phyloP scores from a whole-genome alignment of 768 basidiomycete genomes.

The Leucocoprinus leucothites region DNA sequence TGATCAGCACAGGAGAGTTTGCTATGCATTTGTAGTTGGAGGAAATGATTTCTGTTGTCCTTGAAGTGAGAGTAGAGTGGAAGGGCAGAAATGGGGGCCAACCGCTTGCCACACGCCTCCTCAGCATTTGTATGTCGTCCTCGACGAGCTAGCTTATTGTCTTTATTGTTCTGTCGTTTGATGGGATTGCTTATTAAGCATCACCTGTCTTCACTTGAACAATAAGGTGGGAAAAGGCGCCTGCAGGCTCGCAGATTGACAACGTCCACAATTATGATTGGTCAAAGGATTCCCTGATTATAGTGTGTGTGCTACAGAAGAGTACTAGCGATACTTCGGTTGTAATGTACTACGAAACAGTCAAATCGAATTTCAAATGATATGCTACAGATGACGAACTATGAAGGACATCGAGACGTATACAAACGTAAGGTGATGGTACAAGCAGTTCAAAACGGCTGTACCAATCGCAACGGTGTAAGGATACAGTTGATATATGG shows the following conservation, averaged over 20 bases:
- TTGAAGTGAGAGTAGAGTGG: background rate
- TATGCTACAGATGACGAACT: conserved; percentile 17
- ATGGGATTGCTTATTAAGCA: conserved; percentile 20
- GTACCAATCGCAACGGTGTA: conserved; percentile 22
- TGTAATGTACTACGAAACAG: background rate
- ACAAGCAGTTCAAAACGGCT: background rate
- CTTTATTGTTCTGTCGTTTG: conserved; percentile 27
- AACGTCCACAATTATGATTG: background rate
- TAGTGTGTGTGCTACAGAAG: background rate
- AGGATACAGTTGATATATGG: background rate
- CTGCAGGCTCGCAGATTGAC: background rate
- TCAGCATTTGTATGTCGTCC: conserved; percentile 20
- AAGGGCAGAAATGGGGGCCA: conserved; percentile 11
- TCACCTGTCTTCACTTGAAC: conserved; percentile 17
- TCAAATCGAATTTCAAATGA: background rate
- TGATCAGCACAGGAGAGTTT: too few relatives aligned
- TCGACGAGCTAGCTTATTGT: conserved; percentile 20
- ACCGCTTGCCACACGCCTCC: conserved; percentile 1
- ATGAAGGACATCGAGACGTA: background rate
- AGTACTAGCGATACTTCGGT: background rate
- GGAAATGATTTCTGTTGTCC: too few relatives aligned
- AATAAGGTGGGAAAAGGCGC: conserved; percentile 22
- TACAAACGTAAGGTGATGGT: background rate
- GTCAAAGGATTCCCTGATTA: background rate
- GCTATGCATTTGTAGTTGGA: too few relatives aligned